These are phyloP conservation scores for Typha latifolia DNA, from an alignment of 176 grass and related monocot species.

Conservation along the genomic window DNA sequence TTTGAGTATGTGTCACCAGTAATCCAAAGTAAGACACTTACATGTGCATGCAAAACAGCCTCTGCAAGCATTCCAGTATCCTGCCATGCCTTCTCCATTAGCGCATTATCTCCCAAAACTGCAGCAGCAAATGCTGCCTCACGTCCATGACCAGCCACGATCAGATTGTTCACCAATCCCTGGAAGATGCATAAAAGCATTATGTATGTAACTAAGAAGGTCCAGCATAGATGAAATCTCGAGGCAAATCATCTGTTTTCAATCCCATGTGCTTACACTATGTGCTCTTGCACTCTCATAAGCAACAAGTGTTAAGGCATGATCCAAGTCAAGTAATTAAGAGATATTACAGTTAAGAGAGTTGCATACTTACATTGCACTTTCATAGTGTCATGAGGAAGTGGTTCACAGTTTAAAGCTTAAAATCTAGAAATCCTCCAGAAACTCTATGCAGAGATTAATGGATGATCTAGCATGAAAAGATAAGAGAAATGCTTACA, in stretches of 20 bases:
- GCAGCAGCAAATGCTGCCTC: constrained; percentile 97
- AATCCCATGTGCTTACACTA: not conserved
- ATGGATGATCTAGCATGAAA: too few relatives aligned
- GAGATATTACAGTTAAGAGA: not conserved
- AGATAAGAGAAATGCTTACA: too few relatives aligned
- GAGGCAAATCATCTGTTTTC: not conserved
- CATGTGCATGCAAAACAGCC: constrained; percentile 93
- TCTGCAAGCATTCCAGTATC: constrained; percentile 95
- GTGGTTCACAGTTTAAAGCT: too few relatives aligned
- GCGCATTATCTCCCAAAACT: constrained; percentile 82
- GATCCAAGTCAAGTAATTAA: not conserved
- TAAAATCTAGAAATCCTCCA: too few relatives aligned
- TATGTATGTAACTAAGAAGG: not conserved
- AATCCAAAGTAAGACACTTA: constrained; percentile 35
- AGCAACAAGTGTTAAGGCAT: not conserved
- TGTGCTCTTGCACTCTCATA: not conserved
- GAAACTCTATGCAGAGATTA: too few relatives aligned
- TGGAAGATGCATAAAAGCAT: constrained; percentile 24
- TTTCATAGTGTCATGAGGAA: not conserved
- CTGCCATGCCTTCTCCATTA: constrained; percentile 99
- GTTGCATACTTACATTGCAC: not conserved
- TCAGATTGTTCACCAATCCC: constrained; percentile 86
- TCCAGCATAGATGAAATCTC: not conserved
- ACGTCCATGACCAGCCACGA: constrained; percentile 73
- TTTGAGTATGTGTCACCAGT: not conserved